Percentiles rank a stretch among this genome's conserved stretches.
These are phyloP conservation scores for Nothophaeocryptopus gaeumannii DNA, from an alignment of 2,329 filamentous ascomycete species.

Conservation along the genomic window DNA sequence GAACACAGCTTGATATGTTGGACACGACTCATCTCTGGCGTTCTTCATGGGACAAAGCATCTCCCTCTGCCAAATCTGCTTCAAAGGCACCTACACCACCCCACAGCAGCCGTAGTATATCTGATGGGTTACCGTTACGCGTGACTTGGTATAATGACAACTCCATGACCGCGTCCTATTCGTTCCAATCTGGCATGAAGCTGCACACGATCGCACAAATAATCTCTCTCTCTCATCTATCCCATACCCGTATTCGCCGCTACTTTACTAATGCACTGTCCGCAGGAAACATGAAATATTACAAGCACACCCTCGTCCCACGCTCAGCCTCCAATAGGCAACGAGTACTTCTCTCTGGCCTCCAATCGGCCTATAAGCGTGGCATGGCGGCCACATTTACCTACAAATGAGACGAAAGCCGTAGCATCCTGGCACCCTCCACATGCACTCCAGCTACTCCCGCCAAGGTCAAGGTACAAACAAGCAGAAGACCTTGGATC, in stretches of 20 bases:
- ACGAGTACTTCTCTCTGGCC: constrained; percentile 6
- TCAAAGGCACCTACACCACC: background rate
- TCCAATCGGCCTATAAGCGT: constrained; percentile 20
- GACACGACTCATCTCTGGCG: no score
- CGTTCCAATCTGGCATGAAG: no score
- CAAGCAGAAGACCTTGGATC: background rate
- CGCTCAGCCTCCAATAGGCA: constrained; percentile 11
- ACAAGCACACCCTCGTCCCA: background rate
- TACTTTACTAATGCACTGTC: no score
- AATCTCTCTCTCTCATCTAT: background rate
- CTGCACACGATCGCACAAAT: no score
- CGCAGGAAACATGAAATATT: background rate
- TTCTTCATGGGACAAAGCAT: no score
- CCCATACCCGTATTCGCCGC: no score
- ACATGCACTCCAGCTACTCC: no score
- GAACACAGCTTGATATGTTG: no score
- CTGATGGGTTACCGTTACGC: no score
- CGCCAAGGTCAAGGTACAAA: background rate
- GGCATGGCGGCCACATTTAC: constrained; percentile 8
- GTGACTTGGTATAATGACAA: background rate
- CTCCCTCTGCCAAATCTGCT: background rate
- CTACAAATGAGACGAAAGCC: constrained; percentile 3
- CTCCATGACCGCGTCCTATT: no score
- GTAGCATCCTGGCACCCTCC: background rate
- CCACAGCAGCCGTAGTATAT: background rate